Percentiles rank a stretch among this genome's conserved stretches.
phyloP scores from a whole-genome alignment of 495 filamentous ascomycete genomes.

The Viridothelium virens region DNA sequence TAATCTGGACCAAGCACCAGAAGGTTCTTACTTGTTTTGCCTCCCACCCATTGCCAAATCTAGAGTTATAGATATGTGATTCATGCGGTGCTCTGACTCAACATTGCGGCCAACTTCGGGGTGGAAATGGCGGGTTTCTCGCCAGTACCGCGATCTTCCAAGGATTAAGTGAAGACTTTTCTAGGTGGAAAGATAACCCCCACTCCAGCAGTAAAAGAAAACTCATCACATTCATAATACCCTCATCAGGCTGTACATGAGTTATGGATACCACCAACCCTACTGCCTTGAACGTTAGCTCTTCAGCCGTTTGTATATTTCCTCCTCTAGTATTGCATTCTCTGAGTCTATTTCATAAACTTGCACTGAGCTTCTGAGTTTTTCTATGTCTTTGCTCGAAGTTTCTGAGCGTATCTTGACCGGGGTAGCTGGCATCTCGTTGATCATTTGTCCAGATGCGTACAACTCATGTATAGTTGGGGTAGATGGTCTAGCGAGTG shows the following conservation, averaged over 20 bases:
- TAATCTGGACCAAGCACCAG: too few relatives aligned
- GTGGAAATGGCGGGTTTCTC: too few relatives aligned
- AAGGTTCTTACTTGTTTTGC: too few relatives aligned
- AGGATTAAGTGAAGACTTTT: too few relatives aligned
- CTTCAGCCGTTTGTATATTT: background rate
- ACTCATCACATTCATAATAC: background rate
- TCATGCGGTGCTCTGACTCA: too few relatives aligned
- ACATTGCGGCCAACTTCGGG: too few relatives aligned
- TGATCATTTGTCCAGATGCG: background rate
- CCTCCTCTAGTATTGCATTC: background rate
- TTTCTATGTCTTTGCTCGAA: background rate
- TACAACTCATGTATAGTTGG: background rate
- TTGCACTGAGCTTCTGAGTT: background rate
- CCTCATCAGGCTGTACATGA: background rate
- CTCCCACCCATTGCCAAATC: too few relatives aligned
- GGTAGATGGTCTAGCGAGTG: background rate
- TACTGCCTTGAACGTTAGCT: background rate
- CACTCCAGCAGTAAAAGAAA: background rate
- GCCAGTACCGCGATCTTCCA: background rate
- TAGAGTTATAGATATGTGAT: too few relatives aligned
- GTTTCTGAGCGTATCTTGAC: background rate
- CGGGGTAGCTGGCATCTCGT: slow-evolving; percentile 7
- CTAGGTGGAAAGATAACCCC: too few relatives aligned
- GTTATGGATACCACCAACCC: background rate
- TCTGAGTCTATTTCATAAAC: background rate